Conservation (phyloP, 768 basidiomycete genomes). For the Rhizopogon sp. region DNA sequence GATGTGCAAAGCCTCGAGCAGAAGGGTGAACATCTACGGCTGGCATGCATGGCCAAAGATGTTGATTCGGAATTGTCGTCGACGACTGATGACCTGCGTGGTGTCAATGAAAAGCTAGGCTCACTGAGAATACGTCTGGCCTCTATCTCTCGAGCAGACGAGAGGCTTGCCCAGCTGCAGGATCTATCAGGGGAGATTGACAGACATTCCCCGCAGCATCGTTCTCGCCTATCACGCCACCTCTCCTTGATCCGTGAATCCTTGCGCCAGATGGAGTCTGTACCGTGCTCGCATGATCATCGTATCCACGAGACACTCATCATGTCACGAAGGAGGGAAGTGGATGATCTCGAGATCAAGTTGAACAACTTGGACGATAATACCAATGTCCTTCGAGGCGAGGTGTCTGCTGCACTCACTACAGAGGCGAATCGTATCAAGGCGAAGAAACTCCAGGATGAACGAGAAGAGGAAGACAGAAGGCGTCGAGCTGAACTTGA, state of each 20-base stretch:
- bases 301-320: conserved; percentile 45
- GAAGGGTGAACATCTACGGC: conserved; percentile 41
- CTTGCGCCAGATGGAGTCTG: conserved; percentile 50
- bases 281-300: conserved; percentile 37
- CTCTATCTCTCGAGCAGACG: conserved; percentile 18
- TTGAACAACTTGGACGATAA: conserved; percentile 45
- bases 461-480: conserved; percentile 22
- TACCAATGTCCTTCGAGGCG: conserved; percentile 23
- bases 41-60: conserved; percentile 51
- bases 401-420: conserved; percentile 36
- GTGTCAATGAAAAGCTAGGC: conserved; percentile 35
- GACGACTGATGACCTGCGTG: conserved; percentile 33
- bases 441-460: conserved; percentile 24
- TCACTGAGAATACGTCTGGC: conserved; percentile 32
- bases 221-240: conserved; percentile 37
- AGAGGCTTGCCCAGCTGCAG: conserved; percentile 32
- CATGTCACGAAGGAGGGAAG: conserved; percentile 40
- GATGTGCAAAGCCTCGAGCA: conserved; percentile 44
- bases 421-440: conserved; percentile 39
- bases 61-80: conserved; percentile 40
- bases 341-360: conserved; percentile 47
- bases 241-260: conserved; percentile 51
- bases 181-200: conserved; percentile 33
- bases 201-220: conserved; percentile 26
- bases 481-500: conserved; percentile 12